These are phyloP conservation scores for Penicillium verhagenii DNA, from an alignment of 495 filamentous ascomycete genomes.

Conservation along the genomic window DNA sequence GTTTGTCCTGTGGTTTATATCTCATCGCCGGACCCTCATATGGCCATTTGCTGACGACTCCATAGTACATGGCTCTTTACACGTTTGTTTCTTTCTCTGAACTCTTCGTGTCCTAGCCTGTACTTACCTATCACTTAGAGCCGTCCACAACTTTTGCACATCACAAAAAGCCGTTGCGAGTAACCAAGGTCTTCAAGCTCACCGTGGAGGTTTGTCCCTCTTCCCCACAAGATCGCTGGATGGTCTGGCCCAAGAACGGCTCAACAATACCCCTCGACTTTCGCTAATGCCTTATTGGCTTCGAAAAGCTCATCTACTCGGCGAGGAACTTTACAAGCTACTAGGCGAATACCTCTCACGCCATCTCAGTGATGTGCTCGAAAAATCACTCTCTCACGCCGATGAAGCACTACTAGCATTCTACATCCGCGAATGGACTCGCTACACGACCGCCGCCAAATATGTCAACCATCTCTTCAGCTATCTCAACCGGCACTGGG, in stretches of 20 bases:
- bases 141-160: constrained; percentile 98
- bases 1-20: not conserved
- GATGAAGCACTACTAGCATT: constrained; percentile 92
- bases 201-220: constrained; percentile 70
- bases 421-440: constrained; percentile 95
- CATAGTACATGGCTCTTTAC: constrained; percentile 94
- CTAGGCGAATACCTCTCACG: constrained; percentile 77
- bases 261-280: no score
- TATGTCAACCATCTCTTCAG: constrained; percentile 97
- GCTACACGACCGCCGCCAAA: constrained; percentile 92
- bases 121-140: constrained; percentile 51
- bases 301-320: constrained; percentile 77
- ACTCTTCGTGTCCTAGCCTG: constrained; percentile 2
- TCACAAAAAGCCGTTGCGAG: constrained; percentile 82
- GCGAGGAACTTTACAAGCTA: constrained; percentile 93
- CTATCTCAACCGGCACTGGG: constrained; percentile 98
- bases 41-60: constrained; percentile 15
- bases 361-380: constrained; percentile 67
- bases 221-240: constrained; percentile 1
- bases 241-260: not conserved
- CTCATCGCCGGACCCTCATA: not conserved
- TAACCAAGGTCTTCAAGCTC: constrained; percentile 54
- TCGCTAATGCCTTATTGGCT: constrained; percentile 2
- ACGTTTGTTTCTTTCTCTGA: constrained; percentile 58
- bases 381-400: constrained; percentile 68